These are phyloP conservation scores for Mycena vitilis DNA, from an alignment of 768 basidiomycete genomes.

Conservation along the genomic window DNA sequence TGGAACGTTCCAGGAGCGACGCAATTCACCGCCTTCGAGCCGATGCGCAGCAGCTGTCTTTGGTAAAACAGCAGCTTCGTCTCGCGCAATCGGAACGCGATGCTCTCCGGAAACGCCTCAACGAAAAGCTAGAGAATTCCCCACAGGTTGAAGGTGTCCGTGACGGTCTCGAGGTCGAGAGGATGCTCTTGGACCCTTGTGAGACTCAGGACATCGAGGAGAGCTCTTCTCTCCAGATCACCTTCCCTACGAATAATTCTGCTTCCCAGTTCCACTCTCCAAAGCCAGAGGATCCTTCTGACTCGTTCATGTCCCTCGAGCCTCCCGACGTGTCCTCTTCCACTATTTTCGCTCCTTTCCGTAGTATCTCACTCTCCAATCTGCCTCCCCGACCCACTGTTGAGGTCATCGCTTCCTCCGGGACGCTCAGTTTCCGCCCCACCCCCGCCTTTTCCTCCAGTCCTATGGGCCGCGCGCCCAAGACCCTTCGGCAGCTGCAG, in stretches of 20 bases:
- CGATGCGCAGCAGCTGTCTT: slow-evolving; percentile 41
- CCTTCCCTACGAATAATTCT: background rate
- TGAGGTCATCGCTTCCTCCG: slow-evolving; percentile 32
- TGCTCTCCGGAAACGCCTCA: slow-evolving; percentile 45
- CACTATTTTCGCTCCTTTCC: background rate
- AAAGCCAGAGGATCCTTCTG: slow-evolving; percentile 18
- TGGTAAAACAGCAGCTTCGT: slow-evolving; percentile 43
- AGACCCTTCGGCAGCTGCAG: slow-evolving; percentile 54
- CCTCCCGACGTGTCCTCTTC: background rate
- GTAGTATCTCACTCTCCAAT: background rate
- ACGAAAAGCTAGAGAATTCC: background rate
- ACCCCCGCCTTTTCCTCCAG: slow-evolving; percentile 9
- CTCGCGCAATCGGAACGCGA: slow-evolving; percentile 46
- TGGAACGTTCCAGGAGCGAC: slow-evolving; percentile 48
- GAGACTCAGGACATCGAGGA: slow-evolving; percentile 17
- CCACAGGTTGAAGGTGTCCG: slow-evolving; percentile 13
- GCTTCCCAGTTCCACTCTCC: slow-evolving; percentile 2
- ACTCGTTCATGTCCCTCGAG: slow-evolving; percentile 2
- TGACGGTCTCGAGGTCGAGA: slow-evolving; percentile 26
- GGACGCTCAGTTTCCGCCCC: slow-evolving; percentile 16
- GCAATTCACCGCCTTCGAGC: slow-evolving; percentile 40
- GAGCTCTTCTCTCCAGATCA: slow-evolving; percentile 5
- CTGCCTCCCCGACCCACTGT: slow-evolving; percentile 28
- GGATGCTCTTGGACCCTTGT: slow-evolving; percentile 28
- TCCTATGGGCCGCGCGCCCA: slow-evolving; percentile 41